Percentiles rank a stretch among this genome's conserved stretches.
Conservation (phyloP, 1,284 basidiomycete genomes). For the Ganoderma lucidum region DNA sequence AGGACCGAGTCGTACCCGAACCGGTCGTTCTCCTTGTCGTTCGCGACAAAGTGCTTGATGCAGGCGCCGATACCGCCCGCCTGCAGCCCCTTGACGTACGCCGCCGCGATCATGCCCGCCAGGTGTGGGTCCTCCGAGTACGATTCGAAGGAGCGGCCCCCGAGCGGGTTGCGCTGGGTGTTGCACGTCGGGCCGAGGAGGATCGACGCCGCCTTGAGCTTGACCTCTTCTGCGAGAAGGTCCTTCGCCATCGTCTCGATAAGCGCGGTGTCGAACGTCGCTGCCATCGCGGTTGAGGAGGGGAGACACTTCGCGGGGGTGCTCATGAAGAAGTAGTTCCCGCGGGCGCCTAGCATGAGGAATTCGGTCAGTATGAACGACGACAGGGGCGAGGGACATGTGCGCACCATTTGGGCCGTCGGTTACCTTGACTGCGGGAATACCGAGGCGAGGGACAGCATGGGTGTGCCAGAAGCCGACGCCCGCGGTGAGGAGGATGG, state of each 20-base stretch:
- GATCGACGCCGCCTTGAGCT: slow-evolving; percentile 71
- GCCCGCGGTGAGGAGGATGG: slow-evolving; percentile 74
- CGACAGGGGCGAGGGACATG: background rate
- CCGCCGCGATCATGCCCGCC: slow-evolving; percentile 71
- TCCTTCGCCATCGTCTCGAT: slow-evolving; percentile 67
- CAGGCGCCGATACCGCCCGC: slow-evolving; percentile 72
- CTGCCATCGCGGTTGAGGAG: slow-evolving; percentile 72
- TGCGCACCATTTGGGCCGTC: slow-evolving; percentile 75
- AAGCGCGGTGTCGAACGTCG: slow-evolving; percentile 77
- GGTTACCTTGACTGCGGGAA: slow-evolving; percentile 80
- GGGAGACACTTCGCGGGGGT: slow-evolving; percentile 72
- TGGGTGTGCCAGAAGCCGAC: slow-evolving; percentile 83
- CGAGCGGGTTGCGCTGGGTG: slow-evolving; percentile 79
- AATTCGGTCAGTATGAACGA: background rate
- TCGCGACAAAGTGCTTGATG: slow-evolving; percentile 78
- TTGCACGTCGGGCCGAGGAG: slow-evolving; percentile 84
- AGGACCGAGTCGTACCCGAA: slow-evolving; percentile 69
- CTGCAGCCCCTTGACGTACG: slow-evolving; percentile 81
- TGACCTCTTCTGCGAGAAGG: slow-evolving; percentile 77
- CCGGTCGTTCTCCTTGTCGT: slow-evolving; percentile 79
- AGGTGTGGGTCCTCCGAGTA: slow-evolving; percentile 85
- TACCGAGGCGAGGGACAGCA: slow-evolving; percentile 65
- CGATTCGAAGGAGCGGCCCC: slow-evolving; percentile 80
- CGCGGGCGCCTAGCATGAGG: slow-evolving; percentile 41
- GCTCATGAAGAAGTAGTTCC: slow-evolving; percentile 49